Evolutionary conservation across 208 protist species (phyloP), one percentile per base, ranked within the genome.

Genomic region (Wallacemonas collosoma): DNA sequence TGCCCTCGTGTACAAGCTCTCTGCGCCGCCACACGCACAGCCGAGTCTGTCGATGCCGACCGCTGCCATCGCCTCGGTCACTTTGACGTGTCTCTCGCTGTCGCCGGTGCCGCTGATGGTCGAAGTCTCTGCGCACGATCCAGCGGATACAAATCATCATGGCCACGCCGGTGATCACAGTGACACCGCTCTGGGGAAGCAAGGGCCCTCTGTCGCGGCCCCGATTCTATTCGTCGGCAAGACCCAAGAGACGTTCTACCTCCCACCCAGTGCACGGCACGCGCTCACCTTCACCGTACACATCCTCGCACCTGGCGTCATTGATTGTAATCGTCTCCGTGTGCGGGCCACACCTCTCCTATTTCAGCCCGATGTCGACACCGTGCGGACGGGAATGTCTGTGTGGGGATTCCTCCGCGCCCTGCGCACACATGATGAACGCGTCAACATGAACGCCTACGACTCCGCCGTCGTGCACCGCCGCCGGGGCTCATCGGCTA

Each of bases 221-320:
- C 76, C 87, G 12, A 38, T 93, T 5, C 39, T 82, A 14, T 91
- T 91, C 83, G 83, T 92, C 9, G 87, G 87, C 15, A 91, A 88
- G 67, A 90, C 86, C 3, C 55, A 57, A 11, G 77, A 82, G 68
- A 68, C 61, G 26, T 95, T 95, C 70, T 54, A 92, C 35, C 77
- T 95, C 36, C 68, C 89, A 58, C 90, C 90, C 2, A 84, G 89
- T 48, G 81, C 88, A 11, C 82, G 56, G 35, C 72, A 90, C 65
- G 74, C 75, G 45, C 68, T 95, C 45, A 41, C 54, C 7, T 90
- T 95, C 53, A 88, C 86, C 7, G 90, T 86, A 38, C 81, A 83
- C 71, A 73, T 86, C 14, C 73, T 89, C 50, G 69, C 73, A 9
- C 84, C 86, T 17, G 87, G 90, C 40, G n/a, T 95, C 17, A 83